phyloP scores from a whole-genome alignment of 2,329 filamentous ascomycete species.

The Didymella pinodella region DNA sequence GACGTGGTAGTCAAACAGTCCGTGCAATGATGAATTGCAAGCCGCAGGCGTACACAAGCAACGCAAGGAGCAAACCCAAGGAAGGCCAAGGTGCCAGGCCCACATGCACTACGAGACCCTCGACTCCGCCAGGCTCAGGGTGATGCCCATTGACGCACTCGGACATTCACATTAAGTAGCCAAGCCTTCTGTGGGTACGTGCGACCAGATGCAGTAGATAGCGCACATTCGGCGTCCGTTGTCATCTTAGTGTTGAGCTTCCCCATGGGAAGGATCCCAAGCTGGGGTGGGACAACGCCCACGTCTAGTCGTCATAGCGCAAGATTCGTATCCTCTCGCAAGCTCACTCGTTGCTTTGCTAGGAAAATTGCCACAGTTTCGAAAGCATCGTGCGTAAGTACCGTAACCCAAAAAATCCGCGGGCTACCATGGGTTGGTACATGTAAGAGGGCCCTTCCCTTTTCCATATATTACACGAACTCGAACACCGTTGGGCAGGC shows the following conservation, averaged over 20 bases:
- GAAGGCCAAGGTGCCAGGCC: conserved; percentile 40
- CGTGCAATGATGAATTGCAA: conserved; percentile 42
- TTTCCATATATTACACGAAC: conserved; percentile 27
- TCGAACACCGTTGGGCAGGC: conserved; percentile 17
- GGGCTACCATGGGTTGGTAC: conserved; percentile 28
- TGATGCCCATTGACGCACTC: conserved; percentile 35
- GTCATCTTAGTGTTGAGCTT: conserved; percentile 28
- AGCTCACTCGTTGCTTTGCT: conserved; percentile 7
- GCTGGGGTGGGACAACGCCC: conserved; percentile 15
- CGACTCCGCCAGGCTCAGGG: conserved; percentile 41
- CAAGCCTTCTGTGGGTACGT: conserved; percentile 27
- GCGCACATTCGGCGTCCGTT: conserved; percentile 24
- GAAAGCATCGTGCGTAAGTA: conserved; percentile 25
- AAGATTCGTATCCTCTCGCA: neutral
- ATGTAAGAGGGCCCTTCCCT: conserved; percentile 18
- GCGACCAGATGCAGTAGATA: conserved; percentile 27
- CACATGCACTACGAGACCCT: conserved; percentile 37
- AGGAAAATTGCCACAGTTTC: conserved; percentile 6
- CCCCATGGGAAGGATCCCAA: conserved; percentile 18
- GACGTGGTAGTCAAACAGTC: conserved; percentile 48
- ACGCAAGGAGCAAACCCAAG: conserved; percentile 48
- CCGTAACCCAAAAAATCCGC: conserved; percentile 23
- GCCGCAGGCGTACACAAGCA: conserved; percentile 45
- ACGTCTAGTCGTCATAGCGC: conserved; percentile 14
- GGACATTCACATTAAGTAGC: conserved; percentile 27